phyloP scores from a whole-genome alignment of 768 basidiomycete species.

The Basidioascus undulatus region DNA sequence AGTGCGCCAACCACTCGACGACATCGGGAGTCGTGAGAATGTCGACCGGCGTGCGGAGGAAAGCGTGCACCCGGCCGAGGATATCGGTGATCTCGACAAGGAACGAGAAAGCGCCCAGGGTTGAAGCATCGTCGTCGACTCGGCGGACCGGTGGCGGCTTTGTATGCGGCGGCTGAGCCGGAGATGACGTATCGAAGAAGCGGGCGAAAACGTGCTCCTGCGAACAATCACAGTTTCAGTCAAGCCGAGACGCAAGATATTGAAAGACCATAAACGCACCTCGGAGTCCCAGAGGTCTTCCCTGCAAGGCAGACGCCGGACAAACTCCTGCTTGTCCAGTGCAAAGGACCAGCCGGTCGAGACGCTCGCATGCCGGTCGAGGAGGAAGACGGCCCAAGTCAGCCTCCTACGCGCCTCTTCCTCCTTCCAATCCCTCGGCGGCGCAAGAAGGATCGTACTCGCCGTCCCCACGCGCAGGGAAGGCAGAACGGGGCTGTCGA shows the following conservation, averaged over 20 bases:
- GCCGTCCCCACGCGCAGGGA: no score
- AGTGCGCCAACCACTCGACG: no score
- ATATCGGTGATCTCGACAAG: conserved; percentile 1
- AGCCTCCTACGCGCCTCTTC: conserved; percentile 17
- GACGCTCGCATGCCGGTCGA: conserved; percentile 19
- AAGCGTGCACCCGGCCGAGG: conserved; percentile 24
- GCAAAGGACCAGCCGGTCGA: conserved; percentile 19
- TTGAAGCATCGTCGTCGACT: conserved; percentile 1
- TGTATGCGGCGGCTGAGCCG: no score
- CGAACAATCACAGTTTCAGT: background rate
- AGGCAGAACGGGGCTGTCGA: conserved; percentile 9
- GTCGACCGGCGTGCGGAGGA: conserved; percentile 57
- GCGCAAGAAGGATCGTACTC: conserved; percentile 17
- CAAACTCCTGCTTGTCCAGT: conserved; percentile 15
- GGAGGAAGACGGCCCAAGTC: conserved; percentile 18
- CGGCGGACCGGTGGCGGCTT: no score
- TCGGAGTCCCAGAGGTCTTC: conserved; percentile 8
- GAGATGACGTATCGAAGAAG: background rate
- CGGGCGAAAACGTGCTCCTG: background rate
- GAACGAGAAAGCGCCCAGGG: background rate
- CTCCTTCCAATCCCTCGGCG: conserved; percentile 16
- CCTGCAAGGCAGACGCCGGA: conserved; percentile 14
- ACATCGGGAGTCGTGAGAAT: no score
- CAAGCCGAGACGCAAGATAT: background rate
- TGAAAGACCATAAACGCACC: background rate